A percentile compares a stretch with the other conserved stretches of the same genome.
phyloP scores from a whole-genome alignment of 768 basidiomycete genomes.

The Mrakia gelida region DNA sequence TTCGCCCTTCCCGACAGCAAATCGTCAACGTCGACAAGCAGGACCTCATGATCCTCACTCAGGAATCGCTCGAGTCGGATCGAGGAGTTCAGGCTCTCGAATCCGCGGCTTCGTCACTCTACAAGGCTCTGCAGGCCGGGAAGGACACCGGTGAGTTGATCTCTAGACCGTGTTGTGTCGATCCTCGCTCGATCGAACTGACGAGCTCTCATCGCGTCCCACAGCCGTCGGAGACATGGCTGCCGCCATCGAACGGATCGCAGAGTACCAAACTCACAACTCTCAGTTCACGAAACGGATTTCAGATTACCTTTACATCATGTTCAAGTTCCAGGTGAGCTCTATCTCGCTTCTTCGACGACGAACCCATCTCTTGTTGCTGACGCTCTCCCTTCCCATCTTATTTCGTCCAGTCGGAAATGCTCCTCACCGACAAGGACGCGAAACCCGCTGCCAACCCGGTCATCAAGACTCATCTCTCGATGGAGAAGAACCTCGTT shows the following conservation, averaged over 20 bases:
- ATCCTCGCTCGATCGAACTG: background rate
- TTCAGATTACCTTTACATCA: constrained; percentile 81
- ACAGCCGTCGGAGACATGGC: constrained; percentile 70
- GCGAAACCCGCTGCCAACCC: constrained; percentile 50
- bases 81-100: constrained; percentile 73
- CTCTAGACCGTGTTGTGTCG: background rate
- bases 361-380: background rate
- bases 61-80: constrained; percentile 81
- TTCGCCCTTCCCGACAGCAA: constrained; percentile 54
- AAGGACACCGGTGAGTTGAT: constrained; percentile 69
- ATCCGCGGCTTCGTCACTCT: constrained; percentile 76
- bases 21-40: constrained; percentile 88
- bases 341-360: background rate
- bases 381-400: background rate
- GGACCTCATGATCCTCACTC: constrained; percentile 68
- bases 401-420: constrained; percentile 53
- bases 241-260: constrained; percentile 88
- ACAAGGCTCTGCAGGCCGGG: constrained; percentile 87
- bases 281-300: constrained; percentile 88
- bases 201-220: background rate
- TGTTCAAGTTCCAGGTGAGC: constrained; percentile 59
- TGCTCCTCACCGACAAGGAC: constrained; percentile 57
- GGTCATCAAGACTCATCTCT: constrained; percentile 56
- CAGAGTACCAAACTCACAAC: constrained; percentile 86
- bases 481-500: constrained; percentile 76